These are phyloP conservation scores for Luvunga scandens DNA, from an alignment of 345 rosid species.

Conservation along the genomic window DNA sequence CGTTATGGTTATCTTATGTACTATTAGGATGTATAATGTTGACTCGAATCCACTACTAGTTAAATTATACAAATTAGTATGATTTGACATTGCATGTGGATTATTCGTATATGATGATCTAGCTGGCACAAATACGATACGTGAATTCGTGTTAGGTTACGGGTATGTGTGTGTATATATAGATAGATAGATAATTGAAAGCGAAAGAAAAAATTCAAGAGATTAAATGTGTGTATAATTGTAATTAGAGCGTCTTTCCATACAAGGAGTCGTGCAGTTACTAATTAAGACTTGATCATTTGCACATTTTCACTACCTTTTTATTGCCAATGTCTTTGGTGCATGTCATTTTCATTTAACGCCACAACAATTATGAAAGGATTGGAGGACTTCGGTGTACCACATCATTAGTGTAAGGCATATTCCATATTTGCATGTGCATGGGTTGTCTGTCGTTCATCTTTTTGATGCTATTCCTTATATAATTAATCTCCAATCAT, in stretches of 20 bases:
- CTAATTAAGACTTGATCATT: no score
- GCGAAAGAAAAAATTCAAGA: no score
- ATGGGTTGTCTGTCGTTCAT: not conserved
- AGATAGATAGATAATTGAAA: no score
- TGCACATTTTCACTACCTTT: not conserved
- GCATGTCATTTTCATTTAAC: not conserved
- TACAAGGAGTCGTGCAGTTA: no score
- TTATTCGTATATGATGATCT: no score
- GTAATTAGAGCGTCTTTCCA: not conserved
- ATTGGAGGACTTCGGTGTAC: not conserved
- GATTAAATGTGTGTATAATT: not conserved
- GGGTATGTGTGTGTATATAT: no score
- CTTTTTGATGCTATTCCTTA: not conserved
- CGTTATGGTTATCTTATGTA: not conserved
- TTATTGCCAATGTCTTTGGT: not conserved
- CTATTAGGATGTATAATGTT: not conserved
- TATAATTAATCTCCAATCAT: not conserved
- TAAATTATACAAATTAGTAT: no score
- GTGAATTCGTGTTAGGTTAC: no score
- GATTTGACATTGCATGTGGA: not conserved
- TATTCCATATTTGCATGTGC: not conserved
- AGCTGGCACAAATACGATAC: no score
- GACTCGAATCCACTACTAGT: not conserved
- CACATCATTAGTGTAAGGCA: not conserved
- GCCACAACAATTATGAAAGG: not conserved